Base-by-base conservation (phyloP, 1,139 yeast genomes). In the Nakaseomyces delphensis region DNA sequence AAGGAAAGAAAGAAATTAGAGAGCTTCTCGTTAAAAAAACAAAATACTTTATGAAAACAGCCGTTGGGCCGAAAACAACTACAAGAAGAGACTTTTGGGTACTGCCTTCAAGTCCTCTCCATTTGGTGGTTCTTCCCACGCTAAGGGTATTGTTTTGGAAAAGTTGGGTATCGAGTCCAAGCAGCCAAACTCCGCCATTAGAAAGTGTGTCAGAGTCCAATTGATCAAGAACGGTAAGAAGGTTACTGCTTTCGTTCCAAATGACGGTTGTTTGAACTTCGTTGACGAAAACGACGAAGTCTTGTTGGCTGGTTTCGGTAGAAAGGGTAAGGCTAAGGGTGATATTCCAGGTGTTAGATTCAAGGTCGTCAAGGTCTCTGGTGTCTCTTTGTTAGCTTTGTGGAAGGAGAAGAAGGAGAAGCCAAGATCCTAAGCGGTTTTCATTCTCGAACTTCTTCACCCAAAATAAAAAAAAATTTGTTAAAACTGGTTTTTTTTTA, bases 251-350 rank as follows among this genome's bases (percentile, higher is more conserved):
- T 93, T 93, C 94, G 99, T 93, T 70, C 98, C 99, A 75, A 91
- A 91, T 68, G 99, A 93, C 76, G 99, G 99, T 89, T 93, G 98
- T 83, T 78, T 89, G 74, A 91, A 91, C 91, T 91, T 83, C 65
- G 96, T 91, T 66, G 98, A 91, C 70, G 97, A 91, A 79, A 91
- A 91, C 80, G 97, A 91, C 77, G 97, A 91, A 76, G 98, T 91
- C 65, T 79, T 91, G 68, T 79, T 91, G 66, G 97, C 99, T 66
- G 99, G 99, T 81, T 93, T 93, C 86, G 99, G 99, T 85, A 87
- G 98, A 79, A 91, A 95, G 83, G 99, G 99, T 80, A 91, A 91
- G 83, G 98, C 99, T 72, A 93, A 93, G 95, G 98, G 99, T 83
- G 98, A 91, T 87, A 89, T 91, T 70, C 98, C 98, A 75, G 98